These are phyloP conservation scores for Multifurca ochricompacta DNA, from an alignment of 768 basidiomycete species.

Conservation along the genomic window DNA sequence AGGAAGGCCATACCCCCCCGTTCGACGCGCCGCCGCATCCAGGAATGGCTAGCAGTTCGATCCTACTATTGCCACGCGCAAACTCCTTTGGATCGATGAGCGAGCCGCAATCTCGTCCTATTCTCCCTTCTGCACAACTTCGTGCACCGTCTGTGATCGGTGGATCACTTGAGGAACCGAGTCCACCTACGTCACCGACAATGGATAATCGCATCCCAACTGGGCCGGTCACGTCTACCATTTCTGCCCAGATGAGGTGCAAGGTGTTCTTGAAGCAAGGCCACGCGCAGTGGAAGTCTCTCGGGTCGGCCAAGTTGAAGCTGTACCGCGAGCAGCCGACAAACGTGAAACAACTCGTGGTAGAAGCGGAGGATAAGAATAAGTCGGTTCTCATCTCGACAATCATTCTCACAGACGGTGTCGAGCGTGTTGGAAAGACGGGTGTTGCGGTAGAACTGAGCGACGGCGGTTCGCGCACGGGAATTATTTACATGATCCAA, in stretches of 20 bases:
- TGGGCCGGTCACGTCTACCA: conserved; percentile 67
- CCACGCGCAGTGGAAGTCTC: conserved; percentile 96
- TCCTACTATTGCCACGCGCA: conserved; percentile 23
- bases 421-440: conserved; percentile 97
- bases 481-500: conserved; percentile 97
- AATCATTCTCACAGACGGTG: conserved; percentile 91
- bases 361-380: conserved; percentile 73
- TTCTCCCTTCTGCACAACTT: conserved; percentile 59
- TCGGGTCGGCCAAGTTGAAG: conserved; percentile 82
- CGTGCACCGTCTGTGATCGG: conserved; percentile 45
- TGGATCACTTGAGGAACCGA: conserved; percentile 55
- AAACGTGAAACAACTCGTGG: conserved; percentile 93
- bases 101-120: conserved; percentile 39
- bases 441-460: conserved; percentile 95
- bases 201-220: conserved; percentile 41
- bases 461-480: conserved; percentile 85
- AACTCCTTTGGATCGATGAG: conserved; percentile 27
- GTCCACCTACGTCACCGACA: conserved; percentile 79
- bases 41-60: conserved; percentile 25
- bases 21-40: conserved; percentile 35
- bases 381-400: conserved; percentile 84
- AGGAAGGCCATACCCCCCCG: conserved; percentile 21
- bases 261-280: conserved; percentile 95
- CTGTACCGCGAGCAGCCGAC: conserved; percentile 80
- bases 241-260: conserved; percentile 93